Conservation (phyloP, 2,329 filamentous ascomycete genomes). For the Fusarium sp. region DNA sequence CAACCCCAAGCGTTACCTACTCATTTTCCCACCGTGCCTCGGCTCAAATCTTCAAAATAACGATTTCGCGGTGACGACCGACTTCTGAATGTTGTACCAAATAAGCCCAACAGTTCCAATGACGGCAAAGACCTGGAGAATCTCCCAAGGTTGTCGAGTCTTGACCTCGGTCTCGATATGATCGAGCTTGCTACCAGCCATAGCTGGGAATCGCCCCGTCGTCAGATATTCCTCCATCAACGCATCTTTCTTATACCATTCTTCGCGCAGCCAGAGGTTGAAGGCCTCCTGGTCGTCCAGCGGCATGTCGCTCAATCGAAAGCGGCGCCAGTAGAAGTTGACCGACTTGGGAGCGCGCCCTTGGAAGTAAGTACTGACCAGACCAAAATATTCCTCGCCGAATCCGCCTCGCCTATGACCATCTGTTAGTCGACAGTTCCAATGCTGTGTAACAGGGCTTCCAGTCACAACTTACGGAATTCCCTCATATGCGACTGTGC, state of each 20-base stretch:
- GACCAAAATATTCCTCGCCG: conserved; percentile 90
- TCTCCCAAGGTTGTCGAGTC: conserved; percentile 66
- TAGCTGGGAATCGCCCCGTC: conserved; percentile 83
- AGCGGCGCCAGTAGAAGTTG: conserved; percentile 96
- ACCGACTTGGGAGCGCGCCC: conserved; percentile 93
- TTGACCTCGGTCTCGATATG: conserved; percentile 71
- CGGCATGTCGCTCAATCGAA: conserved; percentile 83
- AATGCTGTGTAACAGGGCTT: conserved; percentile 18
- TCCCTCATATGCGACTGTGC: conserved; percentile 95
- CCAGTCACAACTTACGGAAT: conserved; percentile 75
- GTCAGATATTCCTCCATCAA: conserved; percentile 85
- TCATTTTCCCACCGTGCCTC: conserved; percentile 3
- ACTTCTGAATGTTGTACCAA: conserved; percentile 55
- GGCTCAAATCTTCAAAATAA: conserved; percentile 37
- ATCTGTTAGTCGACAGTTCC: conserved; percentile 24
- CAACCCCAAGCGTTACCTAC: not conserved
- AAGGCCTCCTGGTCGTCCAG: conserved; percentile 80
- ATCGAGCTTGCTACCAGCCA: conserved; percentile 62
- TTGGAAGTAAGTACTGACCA: conserved; percentile 88
- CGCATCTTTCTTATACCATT: conserved; percentile 93
- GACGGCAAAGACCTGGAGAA: conserved; percentile 66
- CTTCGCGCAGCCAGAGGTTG: conserved; percentile 83
- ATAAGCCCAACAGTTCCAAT: conserved; percentile 59
- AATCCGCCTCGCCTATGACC: conserved; percentile 76
- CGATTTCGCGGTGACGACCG: conserved; percentile 39